Evolutionary conservation across 1,284 basidiomycete genomes (phyloP).

Genomic region (Amylostereum chailletii): DNA sequence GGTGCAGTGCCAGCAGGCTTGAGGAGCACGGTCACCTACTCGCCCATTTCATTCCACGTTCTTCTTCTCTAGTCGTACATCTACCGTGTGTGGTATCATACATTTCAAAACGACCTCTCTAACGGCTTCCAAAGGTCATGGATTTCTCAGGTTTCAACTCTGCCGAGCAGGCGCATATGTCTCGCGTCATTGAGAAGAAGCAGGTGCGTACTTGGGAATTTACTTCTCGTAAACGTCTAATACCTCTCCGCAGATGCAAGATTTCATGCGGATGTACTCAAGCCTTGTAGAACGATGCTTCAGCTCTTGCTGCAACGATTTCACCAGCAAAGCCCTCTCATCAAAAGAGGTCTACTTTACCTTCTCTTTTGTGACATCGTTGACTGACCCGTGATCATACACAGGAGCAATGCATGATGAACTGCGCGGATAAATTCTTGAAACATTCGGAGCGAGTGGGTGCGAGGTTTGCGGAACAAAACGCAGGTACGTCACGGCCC

Average conservation of each 20-base stretch:
- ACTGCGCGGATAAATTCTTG: conserved; percentile 90
- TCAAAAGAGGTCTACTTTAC: conserved; percentile 73
- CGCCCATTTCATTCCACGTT: not conserved
- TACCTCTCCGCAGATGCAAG: conserved; percentile 77
- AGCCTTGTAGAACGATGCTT: conserved; percentile 95
- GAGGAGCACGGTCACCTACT: not conserved
- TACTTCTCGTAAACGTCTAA: not conserved
- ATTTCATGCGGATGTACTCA: conserved; percentile 95
- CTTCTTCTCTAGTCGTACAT: not conserved
- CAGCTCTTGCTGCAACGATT: conserved; percentile 91
- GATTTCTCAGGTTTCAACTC: conserved; percentile 81
- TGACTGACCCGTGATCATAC: not conserved
- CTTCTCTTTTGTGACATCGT: conserved; percentile 12
- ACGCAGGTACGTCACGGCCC: conserved; percentile 57
- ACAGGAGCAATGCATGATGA: conserved; percentile 64
- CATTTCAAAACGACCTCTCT: not conserved
- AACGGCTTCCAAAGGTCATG: conserved; percentile 37
- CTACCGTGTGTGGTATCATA: too few relatives aligned
- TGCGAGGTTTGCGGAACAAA: conserved; percentile 85
- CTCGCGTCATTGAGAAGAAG: conserved; percentile 86
- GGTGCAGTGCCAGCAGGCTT: too few relatives aligned
- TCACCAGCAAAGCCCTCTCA: conserved; percentile 89
- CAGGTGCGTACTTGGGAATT: conserved; percentile 49
- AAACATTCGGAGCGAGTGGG: conserved; percentile 96
- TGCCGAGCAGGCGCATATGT: conserved; percentile 87